Conservation (phyloP, 1,139 yeast species). For the Geotrichum klebahnii region DNA sequence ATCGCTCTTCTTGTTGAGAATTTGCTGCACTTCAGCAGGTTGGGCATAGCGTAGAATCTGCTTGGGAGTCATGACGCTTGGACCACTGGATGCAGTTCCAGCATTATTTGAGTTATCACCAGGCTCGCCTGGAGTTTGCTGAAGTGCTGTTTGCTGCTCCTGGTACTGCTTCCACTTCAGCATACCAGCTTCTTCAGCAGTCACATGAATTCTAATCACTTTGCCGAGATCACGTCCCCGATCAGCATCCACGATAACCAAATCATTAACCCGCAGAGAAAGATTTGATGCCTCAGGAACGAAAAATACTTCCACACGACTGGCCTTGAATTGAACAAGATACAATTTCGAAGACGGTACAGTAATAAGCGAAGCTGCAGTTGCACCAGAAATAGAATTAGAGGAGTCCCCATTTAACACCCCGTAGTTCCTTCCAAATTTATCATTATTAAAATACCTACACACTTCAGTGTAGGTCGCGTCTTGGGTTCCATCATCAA, state of each 20-base stretch:
- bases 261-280: constrained; percentile 59
- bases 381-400: constrained; percentile 11
- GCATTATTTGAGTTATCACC: constrained; percentile 23
- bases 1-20: constrained; percentile 58
- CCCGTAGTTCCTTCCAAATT: constrained; percentile 27
- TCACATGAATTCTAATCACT: constrained; percentile 61
- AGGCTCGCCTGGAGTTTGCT: constrained; percentile 35
- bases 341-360: constrained; percentile 45
- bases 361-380: constrained; percentile 28
- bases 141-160: constrained; percentile 63
- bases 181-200: constrained; percentile 72
- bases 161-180: constrained; percentile 77
- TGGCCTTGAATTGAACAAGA: constrained; percentile 80
- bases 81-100: constrained; percentile 14
- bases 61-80: constrained; percentile 49
- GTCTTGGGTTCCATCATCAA: constrained; percentile 1
- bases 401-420: neutral
- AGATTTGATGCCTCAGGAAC: constrained; percentile 53
- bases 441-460: constrained; percentile 29
- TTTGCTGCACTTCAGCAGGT: constrained; percentile 56
- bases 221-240: constrained; percentile 89
- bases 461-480: constrained; percentile 5
- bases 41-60: constrained; percentile 69
- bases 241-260: constrained; percentile 96
- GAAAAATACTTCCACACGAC: constrained; percentile 78